Conservation (phyloP, 257 asterid genomes). For the Lithospermum erythrorhizon region DNA sequence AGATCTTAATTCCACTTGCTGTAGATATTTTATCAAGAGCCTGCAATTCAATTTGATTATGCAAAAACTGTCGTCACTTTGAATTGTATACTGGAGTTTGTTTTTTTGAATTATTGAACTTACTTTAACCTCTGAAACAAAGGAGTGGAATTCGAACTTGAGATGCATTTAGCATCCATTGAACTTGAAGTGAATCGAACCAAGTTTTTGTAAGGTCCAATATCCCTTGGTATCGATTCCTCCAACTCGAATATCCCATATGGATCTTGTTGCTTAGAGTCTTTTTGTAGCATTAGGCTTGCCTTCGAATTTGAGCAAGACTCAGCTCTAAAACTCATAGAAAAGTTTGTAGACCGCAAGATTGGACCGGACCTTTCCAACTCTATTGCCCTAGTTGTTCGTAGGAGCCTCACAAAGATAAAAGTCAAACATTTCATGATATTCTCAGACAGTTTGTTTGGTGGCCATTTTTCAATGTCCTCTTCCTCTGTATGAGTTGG, state of each 20-base stretch:
- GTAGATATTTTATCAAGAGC: slow-evolving; percentile 48
- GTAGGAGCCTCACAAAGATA: slow-evolving; percentile 57
- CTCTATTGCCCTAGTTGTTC: slow-evolving; percentile 74
- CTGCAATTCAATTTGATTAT: slow-evolving; percentile 16
- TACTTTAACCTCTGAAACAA: slow-evolving; percentile 66
- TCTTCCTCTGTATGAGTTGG: slow-evolving; percentile 57
- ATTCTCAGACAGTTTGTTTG: slow-evolving; percentile 87
- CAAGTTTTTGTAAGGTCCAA: slow-evolving; percentile 81
- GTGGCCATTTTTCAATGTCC: slow-evolving; percentile 50
- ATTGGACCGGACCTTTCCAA: slow-evolving; percentile 68
- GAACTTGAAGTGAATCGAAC: slow-evolving; percentile 52
- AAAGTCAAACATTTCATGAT: slow-evolving; percentile 68
- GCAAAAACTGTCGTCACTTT: not conserved
- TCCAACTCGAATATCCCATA: slow-evolving; percentile 64
- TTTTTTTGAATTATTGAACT: slow-evolving; percentile 5
- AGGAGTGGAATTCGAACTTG: slow-evolving; percentile 45
- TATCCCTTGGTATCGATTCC: slow-evolving; percentile 61
- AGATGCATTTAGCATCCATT: slow-evolving; percentile 62
- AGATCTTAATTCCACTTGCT: slow-evolving; percentile 48
- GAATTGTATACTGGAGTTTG: not conserved
- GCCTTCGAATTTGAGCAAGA: slow-evolving; percentile 27
- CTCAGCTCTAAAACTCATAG: slow-evolving; percentile 68
- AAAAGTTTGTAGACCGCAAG: slow-evolving; percentile 50
- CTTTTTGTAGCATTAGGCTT: slow-evolving; percentile 36
- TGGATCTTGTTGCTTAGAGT: slow-evolving; percentile 83